Conservation (phyloP, 345 rosid genomes). For the Hibiscus trionum region DNA sequence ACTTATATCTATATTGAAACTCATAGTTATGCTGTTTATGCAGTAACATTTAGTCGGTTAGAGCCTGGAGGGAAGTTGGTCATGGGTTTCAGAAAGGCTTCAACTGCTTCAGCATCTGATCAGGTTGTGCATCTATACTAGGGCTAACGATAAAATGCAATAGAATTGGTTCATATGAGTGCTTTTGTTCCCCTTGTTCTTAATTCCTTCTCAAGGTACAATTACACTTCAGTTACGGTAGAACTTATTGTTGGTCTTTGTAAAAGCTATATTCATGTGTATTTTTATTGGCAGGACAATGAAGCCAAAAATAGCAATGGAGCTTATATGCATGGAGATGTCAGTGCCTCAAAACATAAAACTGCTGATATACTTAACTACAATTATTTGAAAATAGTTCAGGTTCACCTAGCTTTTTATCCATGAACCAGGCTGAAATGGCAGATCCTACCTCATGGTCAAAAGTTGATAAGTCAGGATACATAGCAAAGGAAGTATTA, state of each 20-base stretch:
- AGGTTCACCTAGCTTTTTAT: constrained; percentile 24
- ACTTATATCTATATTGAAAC: constrained; percentile 14
- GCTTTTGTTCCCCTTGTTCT: neutral
- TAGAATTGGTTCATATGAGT: neutral
- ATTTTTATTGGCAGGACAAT: constrained; percentile 50
- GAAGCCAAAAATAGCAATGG: constrained; percentile 41
- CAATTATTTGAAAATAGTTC: constrained; percentile 15
- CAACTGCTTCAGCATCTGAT: constrained; percentile 55
- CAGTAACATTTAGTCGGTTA: constrained; percentile 87
- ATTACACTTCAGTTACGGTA: neutral
- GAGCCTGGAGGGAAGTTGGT: constrained; percentile 94
- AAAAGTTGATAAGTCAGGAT: constrained; percentile 60
- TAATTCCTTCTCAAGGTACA: neutral
- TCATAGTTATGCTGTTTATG: constrained; percentile 27
- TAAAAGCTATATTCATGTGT: constrained; percentile 1
- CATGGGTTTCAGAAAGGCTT: constrained; percentile 93
- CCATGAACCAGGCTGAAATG: constrained; percentile 53
- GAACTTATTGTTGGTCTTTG: neutral
- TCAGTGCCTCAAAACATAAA: constrained; percentile 33
- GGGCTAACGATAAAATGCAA: neutral
- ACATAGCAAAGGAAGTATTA: constrained; percentile 59
- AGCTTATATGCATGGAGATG: constrained; percentile 46
- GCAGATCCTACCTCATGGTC: constrained; percentile 61
- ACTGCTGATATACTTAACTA: constrained; percentile 24
- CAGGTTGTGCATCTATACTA: constrained; percentile 46